phyloP scores from a whole-genome alignment of 352 stramenopile genomes.

The Pythium dissimile region DNA sequence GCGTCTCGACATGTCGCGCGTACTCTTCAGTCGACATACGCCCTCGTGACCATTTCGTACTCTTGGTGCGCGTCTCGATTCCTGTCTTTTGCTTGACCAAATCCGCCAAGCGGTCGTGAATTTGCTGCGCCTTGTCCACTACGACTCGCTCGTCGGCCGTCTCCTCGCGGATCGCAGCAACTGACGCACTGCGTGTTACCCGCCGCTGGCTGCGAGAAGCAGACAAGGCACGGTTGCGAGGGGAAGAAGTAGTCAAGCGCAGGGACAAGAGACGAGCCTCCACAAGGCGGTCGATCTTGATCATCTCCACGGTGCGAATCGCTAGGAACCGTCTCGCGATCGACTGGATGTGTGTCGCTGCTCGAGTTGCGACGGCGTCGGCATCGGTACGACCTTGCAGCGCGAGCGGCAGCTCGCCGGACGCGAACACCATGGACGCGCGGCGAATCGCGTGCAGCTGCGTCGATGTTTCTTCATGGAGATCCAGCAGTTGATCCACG shows the following conservation, averaged over 20 bases:
- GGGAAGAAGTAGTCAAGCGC: neutral
- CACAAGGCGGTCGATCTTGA: slow-evolving; percentile 54
- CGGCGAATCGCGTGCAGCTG: slow-evolving; percentile 33
- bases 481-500: slow-evolving; percentile 31
- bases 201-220: neutral
- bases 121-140: slow-evolving; percentile 1
- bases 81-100: slow-evolving; percentile 16
- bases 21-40: slow-evolving; percentile 26
- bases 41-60: slow-evolving; percentile 15
- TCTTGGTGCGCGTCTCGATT: slow-evolving; percentile 15
- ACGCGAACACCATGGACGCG: slow-evolving; percentile 25
- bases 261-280: slow-evolving; percentile 38
- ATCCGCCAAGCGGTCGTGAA: slow-evolving; percentile 14
- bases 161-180: slow-evolving; percentile 1
- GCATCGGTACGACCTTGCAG: neutral
- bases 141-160: slow-evolving; percentile 5
- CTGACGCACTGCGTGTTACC: slow-evolving; percentile 10
- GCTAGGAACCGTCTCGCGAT: slow-evolving; percentile 43
- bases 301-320: slow-evolving; percentile 29
- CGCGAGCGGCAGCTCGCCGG: neutral
- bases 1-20: slow-evolving; percentile 21
- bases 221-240: neutral
- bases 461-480: slow-evolving; percentile 28
- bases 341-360: slow-evolving; percentile 41
- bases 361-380: neutral